Base-by-base conservation (phyloP, 768 basidiomycete species). In the Vishniacozyma victoriae region DNA sequence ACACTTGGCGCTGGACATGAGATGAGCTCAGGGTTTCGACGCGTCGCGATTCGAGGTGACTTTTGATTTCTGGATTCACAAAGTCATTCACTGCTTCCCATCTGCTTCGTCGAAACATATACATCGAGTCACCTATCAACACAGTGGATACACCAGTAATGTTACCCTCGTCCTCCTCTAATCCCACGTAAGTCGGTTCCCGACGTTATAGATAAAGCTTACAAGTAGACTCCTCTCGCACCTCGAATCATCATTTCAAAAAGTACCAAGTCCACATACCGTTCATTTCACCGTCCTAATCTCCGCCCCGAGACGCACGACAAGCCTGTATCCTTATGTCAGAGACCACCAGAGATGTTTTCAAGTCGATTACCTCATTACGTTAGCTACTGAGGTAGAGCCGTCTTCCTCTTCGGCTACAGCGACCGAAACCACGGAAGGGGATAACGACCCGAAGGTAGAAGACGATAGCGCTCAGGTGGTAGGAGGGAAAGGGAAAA, bases 311-410 rank as follows among this genome's bases (percentile, higher is more conserved):
- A 87, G 85, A 65, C 78, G 82, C 62, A 75, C 77, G 2, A 76
- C 77, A 29, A 60, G 72, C 0, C 72, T 95, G 15, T 96, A 81
- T 69, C 87, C 83, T 0, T 89, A 86, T 62, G 82, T 87, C 1
- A 33, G 57, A 2, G 9, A 72, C 67, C 36, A 82, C 5, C 82
- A 83, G 9, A 80, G 78, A 65, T 76, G 81, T 9, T 84, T 79
- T 58, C 71, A 86, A 26, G 85, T 90, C 57, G 84, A 92, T 52
- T 74, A 90, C 24, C 78, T 92, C 55, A 71, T 91, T 39, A 76
- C 90, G 29, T 9, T 33, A 9, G 29, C 9, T 9, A 9, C 9
- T 33, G 29, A 33, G 29, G 29, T 33, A n/a, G 29, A 9, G 29
- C 29, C 29, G 29, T 33, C 29, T 9, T n/a, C n/a, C n/a, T 5